Base-by-base conservation (phyloP, 441 rosid species). In the Melastoma candidum region DNA sequence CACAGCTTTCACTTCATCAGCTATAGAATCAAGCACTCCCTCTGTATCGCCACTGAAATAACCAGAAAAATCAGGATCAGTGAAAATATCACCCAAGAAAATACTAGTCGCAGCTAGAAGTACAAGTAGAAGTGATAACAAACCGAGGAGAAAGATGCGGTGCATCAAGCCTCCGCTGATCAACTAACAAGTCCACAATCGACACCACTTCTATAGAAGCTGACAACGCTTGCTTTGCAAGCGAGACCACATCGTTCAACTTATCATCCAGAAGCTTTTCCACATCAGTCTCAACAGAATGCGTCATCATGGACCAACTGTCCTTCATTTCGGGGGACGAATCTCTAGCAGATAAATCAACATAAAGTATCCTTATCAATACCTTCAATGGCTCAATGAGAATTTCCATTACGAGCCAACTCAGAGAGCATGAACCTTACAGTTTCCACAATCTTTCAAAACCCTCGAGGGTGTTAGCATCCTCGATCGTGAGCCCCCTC, bases 201-300 rank as follows among this genome's bases (percentile, higher is more conserved):
- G 61, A 68, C 51, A 75, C 83, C 49, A 89, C 90, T 64, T 80
- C 73, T 75, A 76, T 82, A 8, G 95, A 82, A 59, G 87, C 89
- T 52, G 75, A 80, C 71, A 87, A 75, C 68, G 95, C 95, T 73
- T 73, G 74, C 61, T 75, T 77, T 54, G 96, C 98, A 52, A 87
- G 62, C 51, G 80, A 63, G 63, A 80, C 60, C 9, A 49, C 78
- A 67, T 76, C 57, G 63, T 54, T 61, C 44, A 68, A 58, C 51
- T 87, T 84, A 17, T 70, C 53, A 54, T 65, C 63, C 32, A 45
- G 8, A 56, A 51, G 53, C 54, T 68, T 61, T 47, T 67, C 49
- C 1, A 66, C 49, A 63, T 68, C 56, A 12, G 53, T 61, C 45
- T 57, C 43, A 50, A 57, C 46, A 45, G 78, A 63, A 57, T 71